Base-by-base conservation (phyloP, 768 basidiomycete genomes). In the Asterophora parasitica region DNA sequence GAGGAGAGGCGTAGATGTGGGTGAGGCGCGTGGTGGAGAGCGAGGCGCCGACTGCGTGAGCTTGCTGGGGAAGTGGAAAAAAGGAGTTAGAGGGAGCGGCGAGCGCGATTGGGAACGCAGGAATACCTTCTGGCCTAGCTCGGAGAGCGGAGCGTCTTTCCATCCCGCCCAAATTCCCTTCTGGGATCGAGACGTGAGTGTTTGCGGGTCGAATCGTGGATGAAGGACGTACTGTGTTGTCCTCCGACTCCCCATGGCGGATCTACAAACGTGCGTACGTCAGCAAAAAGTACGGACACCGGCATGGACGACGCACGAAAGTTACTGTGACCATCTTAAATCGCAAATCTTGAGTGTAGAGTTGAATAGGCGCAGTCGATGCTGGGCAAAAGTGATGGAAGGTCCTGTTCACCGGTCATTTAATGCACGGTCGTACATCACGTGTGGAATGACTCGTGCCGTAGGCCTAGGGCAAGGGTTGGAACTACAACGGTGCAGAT, bases 111-210 rank as follows among this genome's bases (percentile, higher is more conserved):
- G 37, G 26, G n/a, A n/a, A n/a, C n/a, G n/a, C n/a, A 38, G 20
- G 40, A 10, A 28, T 63, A 62, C 52, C 49, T 42, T 59, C 59
- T 61, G 27, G 42, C 53, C 52, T 58, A 55, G 77, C 48, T 78
- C 77, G 30, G 85, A 82, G 8, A 91, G 70, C 0, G 86, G 85
- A 1, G 86, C 74, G 65, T 91, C 86, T 52, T 76, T 79, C 79
- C 85, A 87, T 3, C 88, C 88, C 17, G 86, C 82, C 85, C 87
- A 88, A 8, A 85, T 63, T 0, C 56, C 40, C 58, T 60, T 67
- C 72, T 74, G 42, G 12, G 40, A 40, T 40, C 30, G 20, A 42
- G 38, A 33, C 32, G 20, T 44, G 30, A 43, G 20, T n/a, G 19
- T 7, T 9, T 19, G 31, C 30, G 4, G 23, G 30, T 9, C 2